phyloP scores from a whole-genome alignment of 1,284 basidiomycete genomes.

The Puccinia hordei region DNA sequence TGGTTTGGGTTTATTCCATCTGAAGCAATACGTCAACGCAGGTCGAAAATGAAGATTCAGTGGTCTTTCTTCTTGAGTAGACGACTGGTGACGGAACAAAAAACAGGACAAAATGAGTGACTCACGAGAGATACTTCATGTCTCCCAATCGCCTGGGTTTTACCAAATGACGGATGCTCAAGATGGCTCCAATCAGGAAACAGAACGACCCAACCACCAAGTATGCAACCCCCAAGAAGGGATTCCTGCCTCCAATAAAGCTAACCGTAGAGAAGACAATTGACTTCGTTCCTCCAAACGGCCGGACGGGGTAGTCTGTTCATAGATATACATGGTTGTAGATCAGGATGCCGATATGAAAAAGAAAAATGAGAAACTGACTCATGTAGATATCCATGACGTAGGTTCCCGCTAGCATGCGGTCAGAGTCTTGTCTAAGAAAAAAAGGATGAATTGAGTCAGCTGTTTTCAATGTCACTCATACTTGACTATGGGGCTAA shows the following conservation, averaged over 20 bases:
- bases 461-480: background rate
- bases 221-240: conserved; percentile 96
- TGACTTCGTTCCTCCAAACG: conserved; percentile 92
- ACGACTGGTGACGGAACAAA: background rate
- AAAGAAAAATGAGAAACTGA: conserved; percentile 58
- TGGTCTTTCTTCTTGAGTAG: background rate
- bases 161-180: conserved; percentile 87
- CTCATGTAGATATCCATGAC: conserved; percentile 77
- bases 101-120: background rate
- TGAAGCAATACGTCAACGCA: background rate
- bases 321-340: background rate
- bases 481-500: background rate
- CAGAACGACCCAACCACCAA: conserved; percentile 85
- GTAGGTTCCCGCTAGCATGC: conserved; percentile 76
- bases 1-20: conserved; percentile 40
- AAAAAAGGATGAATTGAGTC: background rate
- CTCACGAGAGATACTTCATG: conserved; percentile 57
- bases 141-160: conserved; percentile 75
- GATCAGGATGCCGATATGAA: background rate
- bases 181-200: conserved; percentile 79
- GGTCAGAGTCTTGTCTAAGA: conserved; percentile 76
- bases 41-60: background rate
- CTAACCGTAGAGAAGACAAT: conserved; percentile 94
- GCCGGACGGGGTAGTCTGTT: conserved; percentile 86
- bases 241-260: conserved; percentile 96